Percentiles rank a stretch among this genome's conserved stretches.
These are phyloP conservation scores for Talaromyces sp. DNA, from an alignment of 2,329 filamentous ascomycete genomes.

Conservation along the genomic window DNA sequence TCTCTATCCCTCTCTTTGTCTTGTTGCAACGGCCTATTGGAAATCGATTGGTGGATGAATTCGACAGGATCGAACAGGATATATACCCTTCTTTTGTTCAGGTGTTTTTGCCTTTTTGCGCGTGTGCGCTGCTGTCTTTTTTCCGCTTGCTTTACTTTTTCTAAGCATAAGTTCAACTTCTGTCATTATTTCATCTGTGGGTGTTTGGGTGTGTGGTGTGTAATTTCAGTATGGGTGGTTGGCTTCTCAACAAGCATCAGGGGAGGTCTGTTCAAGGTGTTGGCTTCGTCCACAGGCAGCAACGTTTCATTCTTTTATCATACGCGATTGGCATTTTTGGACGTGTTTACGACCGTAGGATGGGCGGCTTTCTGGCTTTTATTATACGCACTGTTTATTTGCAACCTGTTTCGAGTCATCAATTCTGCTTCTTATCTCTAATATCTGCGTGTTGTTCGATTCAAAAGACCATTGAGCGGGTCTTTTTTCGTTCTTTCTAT, in stretches of 20 bases:
- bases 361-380: constrained; percentile 2
- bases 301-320: background rate
- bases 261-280: background rate
- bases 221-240: constrained; percentile 7
- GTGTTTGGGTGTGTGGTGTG: constrained; percentile 13
- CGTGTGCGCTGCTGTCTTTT: background rate
- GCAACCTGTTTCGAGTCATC: constrained; percentile 1
- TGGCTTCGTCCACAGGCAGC: background rate
- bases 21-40: constrained; percentile 11
- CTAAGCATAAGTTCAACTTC: background rate
- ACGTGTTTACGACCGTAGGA: constrained; percentile 5
- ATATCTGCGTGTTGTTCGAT: background rate
- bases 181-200: background rate
- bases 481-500: background rate
- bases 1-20: background rate
- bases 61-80: constrained; percentile 15
- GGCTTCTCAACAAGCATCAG: constrained; percentile 11
- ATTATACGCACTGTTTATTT: background rate
- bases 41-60: constrained; percentile 9
- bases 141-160: too few relatives aligned
- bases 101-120: background rate
- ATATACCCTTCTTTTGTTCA: constrained; percentile 15
- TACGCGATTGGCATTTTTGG: background rate
- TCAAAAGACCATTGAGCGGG: constrained; percentile 1
- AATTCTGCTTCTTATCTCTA: constrained; percentile 1